Percentiles rank a stretch among this genome's conserved stretches.
phyloP scores from a whole-genome alignment of 2,329 filamentous ascomycete species.

The Massarina eburnea region DNA sequence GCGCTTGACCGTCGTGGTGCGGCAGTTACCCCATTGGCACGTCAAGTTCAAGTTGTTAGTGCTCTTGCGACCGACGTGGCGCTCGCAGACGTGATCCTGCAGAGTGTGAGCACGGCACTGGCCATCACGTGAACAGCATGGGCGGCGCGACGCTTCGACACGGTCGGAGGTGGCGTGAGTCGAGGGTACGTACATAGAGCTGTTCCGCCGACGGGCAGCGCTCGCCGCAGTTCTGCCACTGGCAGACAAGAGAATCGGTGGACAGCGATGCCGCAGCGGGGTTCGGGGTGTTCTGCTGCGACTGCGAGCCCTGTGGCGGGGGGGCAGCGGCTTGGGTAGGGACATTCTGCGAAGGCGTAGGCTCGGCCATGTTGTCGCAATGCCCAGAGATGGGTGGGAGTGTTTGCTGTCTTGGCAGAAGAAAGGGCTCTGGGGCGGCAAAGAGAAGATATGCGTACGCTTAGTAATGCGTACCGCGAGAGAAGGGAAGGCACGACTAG shows the following conservation, averaged over 20 bases:
- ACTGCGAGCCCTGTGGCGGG: conserved; percentile 35
- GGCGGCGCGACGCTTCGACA: conserved; percentile 1
- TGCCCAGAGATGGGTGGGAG: not conserved
- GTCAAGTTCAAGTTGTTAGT: conserved; percentile 98
- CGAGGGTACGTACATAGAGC: conserved; percentile 58
- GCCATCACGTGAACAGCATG: conserved; percentile 11
- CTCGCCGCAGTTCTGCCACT: conserved; percentile 66
- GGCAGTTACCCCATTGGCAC: conserved; percentile 95
- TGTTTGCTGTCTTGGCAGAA: not conserved
- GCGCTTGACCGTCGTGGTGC: conserved; percentile 95
- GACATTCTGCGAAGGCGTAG: conserved; percentile 3
- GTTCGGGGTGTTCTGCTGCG: conserved; percentile 35
- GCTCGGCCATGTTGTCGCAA: conserved; percentile 6
- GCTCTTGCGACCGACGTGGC: conserved; percentile 97
- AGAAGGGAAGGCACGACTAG: not conserved
- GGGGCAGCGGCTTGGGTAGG: conserved; percentile 13
- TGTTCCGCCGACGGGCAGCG: conserved; percentile 59
- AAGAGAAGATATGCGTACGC: not conserved
- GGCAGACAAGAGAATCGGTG: conserved; percentile 55
- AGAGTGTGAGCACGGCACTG: conserved; percentile 12
- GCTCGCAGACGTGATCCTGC: conserved; percentile 96
- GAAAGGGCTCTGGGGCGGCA: not conserved
- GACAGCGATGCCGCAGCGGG: conserved; percentile 32
- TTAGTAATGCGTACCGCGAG: not conserved
- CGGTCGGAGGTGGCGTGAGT: not conserved